phyloP scores from a whole-genome alignment of 179 eudicot genomes.

The Silene vulgaris region DNA sequence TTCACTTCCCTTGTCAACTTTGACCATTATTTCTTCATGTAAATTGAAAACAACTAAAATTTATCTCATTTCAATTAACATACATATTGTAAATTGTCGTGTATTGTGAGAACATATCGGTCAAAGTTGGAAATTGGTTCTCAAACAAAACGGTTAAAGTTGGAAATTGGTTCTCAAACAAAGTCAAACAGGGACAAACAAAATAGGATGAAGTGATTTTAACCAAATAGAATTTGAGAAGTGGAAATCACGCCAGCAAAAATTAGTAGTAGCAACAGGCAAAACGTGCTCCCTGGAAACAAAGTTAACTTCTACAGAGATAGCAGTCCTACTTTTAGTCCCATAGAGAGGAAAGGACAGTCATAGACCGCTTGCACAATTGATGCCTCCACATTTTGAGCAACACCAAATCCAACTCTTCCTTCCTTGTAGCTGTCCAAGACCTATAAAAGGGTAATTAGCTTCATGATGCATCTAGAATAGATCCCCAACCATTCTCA shows the following conservation, averaged over 20 bases:
- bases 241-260: not conserved
- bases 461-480: slow-evolving; percentile 23
- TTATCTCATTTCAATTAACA: too few relatives aligned
- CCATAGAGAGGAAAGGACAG: slow-evolving; percentile 72
- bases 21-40: too few relatives aligned
- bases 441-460: slow-evolving; percentile 46
- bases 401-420: slow-evolving; percentile 75
- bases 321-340: slow-evolving; percentile 49
- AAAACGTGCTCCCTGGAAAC: not conserved
- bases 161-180: too few relatives aligned
- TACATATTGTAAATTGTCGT: too few relatives aligned
- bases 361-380: slow-evolving; percentile 59
- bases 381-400: slow-evolving; percentile 53
- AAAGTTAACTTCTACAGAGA: not conserved
- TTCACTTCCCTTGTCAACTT: too few relatives aligned
- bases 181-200: not conserved
- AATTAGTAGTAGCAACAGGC: not conserved
- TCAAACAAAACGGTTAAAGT: too few relatives aligned
- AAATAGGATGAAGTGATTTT: not conserved
- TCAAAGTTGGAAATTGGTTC: too few relatives aligned
- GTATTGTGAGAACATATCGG: too few relatives aligned
- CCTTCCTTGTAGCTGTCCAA: slow-evolving; percentile 56
- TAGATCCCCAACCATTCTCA: slow-evolving; percentile 2
- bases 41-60: too few relatives aligned
- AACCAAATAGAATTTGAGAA: not conserved